Conservation (phyloP, 768 basidiomycete species). For the Calocera viscosa region DNA sequence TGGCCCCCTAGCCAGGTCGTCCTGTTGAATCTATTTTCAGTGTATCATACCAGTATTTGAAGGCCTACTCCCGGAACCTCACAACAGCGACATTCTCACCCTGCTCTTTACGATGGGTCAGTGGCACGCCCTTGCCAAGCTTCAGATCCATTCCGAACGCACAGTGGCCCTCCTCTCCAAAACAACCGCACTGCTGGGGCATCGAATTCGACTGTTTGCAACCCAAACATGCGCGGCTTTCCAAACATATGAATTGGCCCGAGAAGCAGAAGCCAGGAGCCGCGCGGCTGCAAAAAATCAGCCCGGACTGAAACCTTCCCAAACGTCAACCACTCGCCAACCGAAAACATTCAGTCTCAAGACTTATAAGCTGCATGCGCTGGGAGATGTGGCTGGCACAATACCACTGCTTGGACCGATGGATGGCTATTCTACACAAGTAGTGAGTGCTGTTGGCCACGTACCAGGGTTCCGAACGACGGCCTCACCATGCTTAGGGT, state of each 20-base stretch:
- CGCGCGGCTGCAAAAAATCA: constrained; percentile 11
- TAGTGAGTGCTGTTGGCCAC: constrained; percentile 20
- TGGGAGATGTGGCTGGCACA: constrained; percentile 25
- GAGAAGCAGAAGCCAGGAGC: constrained; percentile 28
- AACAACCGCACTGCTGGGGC: constrained; percentile 23
- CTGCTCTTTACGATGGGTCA: constrained; percentile 27
- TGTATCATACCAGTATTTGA: constrained; percentile 32
- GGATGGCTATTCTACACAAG: constrained; percentile 31
- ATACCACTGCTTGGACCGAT: constrained; percentile 27
- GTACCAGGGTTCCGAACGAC: not conserved
- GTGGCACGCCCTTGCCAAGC: constrained; percentile 33
- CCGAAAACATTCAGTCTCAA: constrained; percentile 22
- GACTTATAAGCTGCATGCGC: constrained; percentile 28
- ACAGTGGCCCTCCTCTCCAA: constrained; percentile 22
- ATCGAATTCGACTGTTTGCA: constrained; percentile 26
- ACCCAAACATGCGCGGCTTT: constrained; percentile 21
- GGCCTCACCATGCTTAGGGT: not conserved
- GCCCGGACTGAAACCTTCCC: not conserved
- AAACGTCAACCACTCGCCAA: constrained; percentile 7
- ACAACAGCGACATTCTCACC: constrained; percentile 24
- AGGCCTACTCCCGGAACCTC: constrained; percentile 25
- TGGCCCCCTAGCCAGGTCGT: not conserved
- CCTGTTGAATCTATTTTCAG: constrained; percentile 15
- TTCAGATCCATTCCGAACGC: constrained; percentile 23
- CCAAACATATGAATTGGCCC: constrained; percentile 29